phyloP scores from a whole-genome alignment of 1,284 basidiomycete genomes.

The Cystobasidium pallidum region DNA sequence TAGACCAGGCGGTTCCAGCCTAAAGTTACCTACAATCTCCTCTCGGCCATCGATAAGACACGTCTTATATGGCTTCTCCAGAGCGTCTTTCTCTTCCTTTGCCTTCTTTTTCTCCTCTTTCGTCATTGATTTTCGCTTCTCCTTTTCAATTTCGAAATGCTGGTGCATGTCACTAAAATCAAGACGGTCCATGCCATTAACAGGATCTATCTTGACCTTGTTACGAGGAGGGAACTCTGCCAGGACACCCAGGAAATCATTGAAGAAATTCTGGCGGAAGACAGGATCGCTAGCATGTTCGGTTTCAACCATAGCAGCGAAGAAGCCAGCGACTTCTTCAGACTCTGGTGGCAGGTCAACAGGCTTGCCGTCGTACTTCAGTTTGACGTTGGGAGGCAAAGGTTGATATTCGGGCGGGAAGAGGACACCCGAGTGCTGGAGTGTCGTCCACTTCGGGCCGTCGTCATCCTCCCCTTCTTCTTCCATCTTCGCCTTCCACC shows the following conservation, averaged over 20 bases:
- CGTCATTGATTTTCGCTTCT: slow-evolving; percentile 86
- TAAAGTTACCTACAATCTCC: slow-evolving; percentile 98
- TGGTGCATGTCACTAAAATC: slow-evolving; percentile 96
- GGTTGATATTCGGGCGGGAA: slow-evolving; percentile 94
- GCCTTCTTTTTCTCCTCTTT: slow-evolving; percentile 83
- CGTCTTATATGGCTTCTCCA: slow-evolving; percentile 80
- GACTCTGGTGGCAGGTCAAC: slow-evolving; percentile 80
- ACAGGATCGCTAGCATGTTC: slow-evolving; percentile 86
- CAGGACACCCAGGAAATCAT: slow-evolving; percentile 79
- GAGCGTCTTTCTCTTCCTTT: slow-evolving; percentile 79
- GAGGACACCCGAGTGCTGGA: slow-evolving; percentile 91
- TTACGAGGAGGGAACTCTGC: slow-evolving; percentile 59
- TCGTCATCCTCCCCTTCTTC: slow-evolving; percentile 61
- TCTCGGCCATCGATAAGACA: slow-evolving; percentile 92
- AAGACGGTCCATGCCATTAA: slow-evolving; percentile 68
- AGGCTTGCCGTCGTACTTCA: slow-evolving; percentile 91
- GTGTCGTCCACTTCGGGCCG: slow-evolving; percentile 85
- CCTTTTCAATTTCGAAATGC: slow-evolving; percentile 87
- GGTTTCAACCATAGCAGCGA: slow-evolving; percentile 87
- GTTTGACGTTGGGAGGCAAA: slow-evolving; percentile 81
- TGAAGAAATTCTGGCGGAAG: slow-evolving; percentile 96
- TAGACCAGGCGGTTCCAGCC: slow-evolving; percentile 94
- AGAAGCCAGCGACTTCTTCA: slow-evolving; percentile 98
- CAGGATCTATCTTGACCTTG: slow-evolving; percentile 35
- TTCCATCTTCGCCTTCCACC: slow-evolving; percentile 71